These are phyloP conservation scores for Parsonsia alboflavescens DNA, from an alignment of 257 asterid species.

Conservation along the genomic window DNA sequence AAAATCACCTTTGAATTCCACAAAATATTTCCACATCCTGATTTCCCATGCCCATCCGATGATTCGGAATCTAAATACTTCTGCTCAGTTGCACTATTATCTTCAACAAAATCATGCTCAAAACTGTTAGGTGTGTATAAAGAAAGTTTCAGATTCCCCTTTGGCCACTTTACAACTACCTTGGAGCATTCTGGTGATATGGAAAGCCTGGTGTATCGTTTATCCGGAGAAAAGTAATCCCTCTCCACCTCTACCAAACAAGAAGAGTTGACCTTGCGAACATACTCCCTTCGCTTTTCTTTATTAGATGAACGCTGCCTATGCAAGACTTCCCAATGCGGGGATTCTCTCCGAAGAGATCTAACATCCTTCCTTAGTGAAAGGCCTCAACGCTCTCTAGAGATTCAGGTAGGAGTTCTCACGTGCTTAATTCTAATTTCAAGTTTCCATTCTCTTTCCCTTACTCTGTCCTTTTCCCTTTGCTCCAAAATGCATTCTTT, in stretches of 20 bases:
- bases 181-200: slow-evolving; percentile 94
- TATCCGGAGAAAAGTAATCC: slow-evolving; percentile 77
- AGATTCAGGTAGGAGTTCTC: slow-evolving; percentile 66
- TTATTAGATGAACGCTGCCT: slow-evolving; percentile 94
- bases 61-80: slow-evolving; percentile 34
- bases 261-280: slow-evolving; percentile 87
- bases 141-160: slow-evolving; percentile 58
- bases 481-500: slow-evolving; percentile 45
- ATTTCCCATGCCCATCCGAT: slow-evolving; percentile 30
- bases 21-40: slow-evolving; percentile 39
- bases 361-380: slow-evolving; percentile 64
- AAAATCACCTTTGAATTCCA: slow-evolving; percentile 97
- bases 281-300: slow-evolving; percentile 87
- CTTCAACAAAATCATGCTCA: slow-evolving; percentile 84
- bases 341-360: slow-evolving; percentile 72
- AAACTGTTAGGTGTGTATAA: slow-evolving; percentile 83
- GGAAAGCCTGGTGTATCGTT: slow-evolving; percentile 82
- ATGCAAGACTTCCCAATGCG: slow-evolving; percentile 70
- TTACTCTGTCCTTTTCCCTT: slow-evolving; percentile 66
- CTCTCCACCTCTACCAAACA: slow-evolving; percentile 68
- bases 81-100: slow-evolving; percentile 32
- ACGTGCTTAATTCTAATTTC: slow-evolving; percentile 57
- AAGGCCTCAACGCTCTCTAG: slow-evolving; percentile 73
- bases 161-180: slow-evolving; percentile 89
- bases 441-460: slow-evolving; percentile 63